A percentile compares a stretch with the other conserved stretches of the same genome.
Evolutionary conservation across 768 basidiomycete species (phyloP).

Genomic region (Cyathus striatus): DNA sequence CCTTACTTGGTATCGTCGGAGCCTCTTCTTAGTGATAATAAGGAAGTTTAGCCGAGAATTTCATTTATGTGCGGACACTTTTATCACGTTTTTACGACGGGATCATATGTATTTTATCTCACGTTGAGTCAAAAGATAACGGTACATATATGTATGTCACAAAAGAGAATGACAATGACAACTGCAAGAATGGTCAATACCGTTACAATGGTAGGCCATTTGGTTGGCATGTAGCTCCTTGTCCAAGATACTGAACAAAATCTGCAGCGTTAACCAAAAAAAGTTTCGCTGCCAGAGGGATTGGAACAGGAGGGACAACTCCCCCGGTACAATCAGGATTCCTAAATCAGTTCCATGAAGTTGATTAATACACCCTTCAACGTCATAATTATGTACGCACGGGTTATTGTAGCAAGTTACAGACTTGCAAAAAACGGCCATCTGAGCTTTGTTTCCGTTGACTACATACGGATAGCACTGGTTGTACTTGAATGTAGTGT

Average conservation of each 20-base stretch:
- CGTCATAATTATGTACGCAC: slow-evolving; percentile 5
- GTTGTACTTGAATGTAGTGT: slow-evolving; percentile 8
- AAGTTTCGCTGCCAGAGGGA: slow-evolving; percentile 8
- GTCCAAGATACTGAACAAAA: slow-evolving; percentile 13
- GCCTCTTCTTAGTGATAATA: too few species aligned
- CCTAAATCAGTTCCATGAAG: too few species aligned
- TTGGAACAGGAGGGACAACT: slow-evolving; percentile 15
- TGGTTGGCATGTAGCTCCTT: slow-evolving; percentile 16
- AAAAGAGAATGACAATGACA: too few species aligned
- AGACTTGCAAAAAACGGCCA: slow-evolving; percentile 16
- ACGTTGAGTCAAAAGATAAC: too few species aligned
- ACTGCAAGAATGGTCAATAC: too few species aligned
- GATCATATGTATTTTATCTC: too few species aligned
- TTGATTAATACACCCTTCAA: not conserved
- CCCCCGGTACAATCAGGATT: slow-evolving; percentile 22
- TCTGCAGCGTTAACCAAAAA: slow-evolving; percentile 14
- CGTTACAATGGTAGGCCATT: slow-evolving; percentile 9
- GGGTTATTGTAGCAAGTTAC: slow-evolving; percentile 15
- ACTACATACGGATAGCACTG: slow-evolving; percentile 14
- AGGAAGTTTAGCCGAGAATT: too few species aligned
- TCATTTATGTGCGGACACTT: too few species aligned
- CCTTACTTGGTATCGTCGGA: too few species aligned
- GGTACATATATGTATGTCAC: too few species aligned
- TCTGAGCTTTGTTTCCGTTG: slow-evolving; percentile 6
- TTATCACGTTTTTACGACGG: too few species aligned